Conservation (phyloP, 2,329 filamentous ascomycete genomes). For the Alternaria brassicicola region DNA sequence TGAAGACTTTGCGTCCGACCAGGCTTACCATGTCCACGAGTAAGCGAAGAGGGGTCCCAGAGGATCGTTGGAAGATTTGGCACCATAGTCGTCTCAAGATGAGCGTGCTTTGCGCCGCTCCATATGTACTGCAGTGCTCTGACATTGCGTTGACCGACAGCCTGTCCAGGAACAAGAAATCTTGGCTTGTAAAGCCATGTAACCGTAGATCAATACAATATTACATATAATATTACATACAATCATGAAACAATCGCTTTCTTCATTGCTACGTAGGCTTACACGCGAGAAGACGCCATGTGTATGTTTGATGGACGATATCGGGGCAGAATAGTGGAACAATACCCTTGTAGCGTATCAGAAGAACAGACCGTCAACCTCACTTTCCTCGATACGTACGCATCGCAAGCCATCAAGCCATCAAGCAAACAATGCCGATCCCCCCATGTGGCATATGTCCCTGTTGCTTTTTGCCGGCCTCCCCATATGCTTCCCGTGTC, state of each 20-base stretch:
- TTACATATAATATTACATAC: conserved; percentile 1
- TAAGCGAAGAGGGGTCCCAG: neutral
- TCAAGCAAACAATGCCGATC: conserved; percentile 13
- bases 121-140: neutral
- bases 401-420: neutral
- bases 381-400: conserved; percentile 11
- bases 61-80: neutral
- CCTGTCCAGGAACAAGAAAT: neutral
- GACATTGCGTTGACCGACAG: neutral
- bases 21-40: neutral
- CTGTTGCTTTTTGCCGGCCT: conserved; percentile 16
- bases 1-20: neutral
- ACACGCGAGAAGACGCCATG: neutral
- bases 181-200: neutral
- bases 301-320: conserved; percentile 6
- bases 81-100: conserved; percentile 5
- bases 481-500: conserved; percentile 8
- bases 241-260: neutral
- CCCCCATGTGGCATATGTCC: neutral
- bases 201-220: conserved; percentile 13
- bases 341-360: conserved; percentile 7
- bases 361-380: conserved; percentile 8
- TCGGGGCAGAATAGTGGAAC: conserved; percentile 10
- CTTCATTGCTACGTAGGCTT: neutral
- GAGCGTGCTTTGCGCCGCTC: neutral